Conservation (phyloP, 2,329 filamentous ascomycete species). For the Fusarium penzigii region DNA sequence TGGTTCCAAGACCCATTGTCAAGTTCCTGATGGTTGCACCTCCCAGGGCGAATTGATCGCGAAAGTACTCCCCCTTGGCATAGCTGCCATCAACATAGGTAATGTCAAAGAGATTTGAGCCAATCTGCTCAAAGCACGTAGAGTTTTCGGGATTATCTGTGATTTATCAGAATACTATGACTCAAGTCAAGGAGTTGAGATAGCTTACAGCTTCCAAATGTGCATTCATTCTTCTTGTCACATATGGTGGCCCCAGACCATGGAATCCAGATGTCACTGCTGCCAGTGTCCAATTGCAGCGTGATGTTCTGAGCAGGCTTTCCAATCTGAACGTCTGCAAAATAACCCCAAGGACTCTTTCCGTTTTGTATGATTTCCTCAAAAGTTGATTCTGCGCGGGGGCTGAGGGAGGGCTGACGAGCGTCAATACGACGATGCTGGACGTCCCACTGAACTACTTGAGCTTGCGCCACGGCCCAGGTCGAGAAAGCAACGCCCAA, state of each 20-base stretch:
- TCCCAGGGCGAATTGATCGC: constrained; percentile 57
- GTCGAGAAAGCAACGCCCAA: constrained; percentile 22
- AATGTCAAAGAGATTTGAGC: constrained; percentile 53
- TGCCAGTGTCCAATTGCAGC: constrained; percentile 65
- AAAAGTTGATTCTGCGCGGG: constrained; percentile 41
- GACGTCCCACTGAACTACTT: constrained; percentile 51
- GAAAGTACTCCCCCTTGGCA: constrained; percentile 59
- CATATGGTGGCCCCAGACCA: constrained; percentile 42
- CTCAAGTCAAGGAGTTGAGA: neutral
- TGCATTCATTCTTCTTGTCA: constrained; percentile 36
- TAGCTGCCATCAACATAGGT: constrained; percentile 62
- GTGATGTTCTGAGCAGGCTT: constrained; percentile 58
- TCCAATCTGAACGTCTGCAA: constrained; percentile 57
- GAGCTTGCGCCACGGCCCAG: constrained; percentile 26
- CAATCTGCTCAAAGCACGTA: constrained; percentile 46
- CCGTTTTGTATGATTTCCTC: constrained; percentile 48
- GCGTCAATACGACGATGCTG: constrained; percentile 33
- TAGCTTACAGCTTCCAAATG: constrained; percentile 48
- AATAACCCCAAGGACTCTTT: constrained; percentile 50
- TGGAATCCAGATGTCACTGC: constrained; percentile 65
- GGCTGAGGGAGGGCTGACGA: constrained; percentile 31
- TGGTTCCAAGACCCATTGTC: constrained; percentile 58
- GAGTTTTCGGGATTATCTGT: constrained; percentile 50
- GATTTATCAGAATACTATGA: constrained; percentile 20
- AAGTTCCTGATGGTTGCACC: constrained; percentile 52